Base-by-base conservation (phyloP, 805 yeast genomes). In the Cyberlindnera veronae region DNA sequence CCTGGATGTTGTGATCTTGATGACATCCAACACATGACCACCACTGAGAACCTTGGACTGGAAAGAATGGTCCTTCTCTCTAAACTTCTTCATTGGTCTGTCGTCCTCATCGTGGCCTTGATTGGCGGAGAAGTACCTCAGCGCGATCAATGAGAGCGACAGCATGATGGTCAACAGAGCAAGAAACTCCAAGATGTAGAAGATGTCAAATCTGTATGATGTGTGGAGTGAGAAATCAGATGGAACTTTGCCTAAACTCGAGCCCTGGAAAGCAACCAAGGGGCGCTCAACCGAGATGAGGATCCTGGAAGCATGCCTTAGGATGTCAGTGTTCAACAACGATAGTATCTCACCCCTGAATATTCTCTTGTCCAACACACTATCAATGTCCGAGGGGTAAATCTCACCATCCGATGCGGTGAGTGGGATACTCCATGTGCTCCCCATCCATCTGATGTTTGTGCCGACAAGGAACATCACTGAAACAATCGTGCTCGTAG, bases 21-120 rank as follows among this genome's bases (percentile, higher is more conserved):
- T 68, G 4, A 84, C 69, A 57, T 87, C 95, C 35, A 84, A 63
- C 18, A 67, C 61, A 56, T 81, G 90, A 5, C 79, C 68, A 10
- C 68, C 79, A 21, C 64, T 57, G 13, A 70, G 68, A 39, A 63
- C 72, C 62, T 67, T 76, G 51, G 54, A 63, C 50, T 43, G 57
- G 52, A 63, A 44, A 17, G 55, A 29, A 34, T 53, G 48, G 33
- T 52, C 49, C 30, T 48, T 46, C 19, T 46, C 48, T 4, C 30
- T 14, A 7, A 39, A 14, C 34, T 43, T 48, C 20, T 38, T 48
- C 17, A 41, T 37, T 9, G 45, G 41, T 12, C 43, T 50, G 13
- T 54, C 59, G 3, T 54, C 54, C 31, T 49, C 48, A 11, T 46
- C 39, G 3, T 42, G 39, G 7, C 12, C 29, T 42, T 46, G 42